Base-by-base conservation (phyloP, 2,329 filamentous ascomycete genomes). In the Colletotrichum sp. region DNA sequence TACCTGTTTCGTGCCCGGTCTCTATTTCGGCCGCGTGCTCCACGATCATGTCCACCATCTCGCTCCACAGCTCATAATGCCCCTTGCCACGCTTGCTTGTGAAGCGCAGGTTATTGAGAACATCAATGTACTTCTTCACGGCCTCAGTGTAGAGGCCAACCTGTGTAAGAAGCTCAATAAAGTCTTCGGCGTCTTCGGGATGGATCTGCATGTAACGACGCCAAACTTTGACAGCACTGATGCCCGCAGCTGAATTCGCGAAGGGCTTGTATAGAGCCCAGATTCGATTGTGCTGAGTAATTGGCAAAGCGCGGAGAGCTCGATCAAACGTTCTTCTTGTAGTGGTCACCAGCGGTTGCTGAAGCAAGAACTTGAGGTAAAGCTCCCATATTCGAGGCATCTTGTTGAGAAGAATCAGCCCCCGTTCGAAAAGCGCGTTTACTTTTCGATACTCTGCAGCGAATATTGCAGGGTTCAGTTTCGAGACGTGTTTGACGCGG, bases 381-480 rank as follows among this genome's bases (percentile, higher is more conserved):
- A 99, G 95, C 84, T 98, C 96, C 98, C 97, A 99, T 83, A 99
- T 97, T 79, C 93, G 92, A 28, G 98, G 97, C 97, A 99, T 99
- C 87, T 99, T 99, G 87, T 99, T 98, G 77, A 99, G 91, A 55
- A 99, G 90, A 75, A 98, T 95, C 68, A 99, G 88, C 5, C 97
- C 96, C 80, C 95, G 92, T 87, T 99, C 97, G 83, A 98, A 99
- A 55, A 99, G 92, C 70, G 95, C 91, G 84, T 99, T 99, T 83
- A 99, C 96, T 86, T 99, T 99, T 82, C 93, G 91, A 86, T 94
- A 99, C 82, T 99, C 96, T 75, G 91, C 87, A 69, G 92, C 92
- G 84, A 95, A 95, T 73, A 93, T 90, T 72, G 95, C 94, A 15
- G 96, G 93, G 84, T 98, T 99, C 80, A 96, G 92, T 82, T 93